Base-by-base conservation (phyloP, 345 rosid species). In the Mercurialis annua region DNA sequence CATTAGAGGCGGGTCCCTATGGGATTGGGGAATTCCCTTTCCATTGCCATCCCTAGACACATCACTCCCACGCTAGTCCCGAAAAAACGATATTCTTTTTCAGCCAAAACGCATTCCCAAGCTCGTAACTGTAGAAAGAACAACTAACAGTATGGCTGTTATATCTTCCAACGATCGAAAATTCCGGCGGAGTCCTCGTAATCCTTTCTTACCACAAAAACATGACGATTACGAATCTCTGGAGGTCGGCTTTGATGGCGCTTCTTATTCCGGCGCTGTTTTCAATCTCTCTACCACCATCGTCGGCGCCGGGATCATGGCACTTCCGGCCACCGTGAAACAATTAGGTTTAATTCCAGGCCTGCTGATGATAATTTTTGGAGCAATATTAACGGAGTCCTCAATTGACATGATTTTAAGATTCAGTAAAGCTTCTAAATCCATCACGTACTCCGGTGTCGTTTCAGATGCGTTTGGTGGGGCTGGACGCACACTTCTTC, bases 231-330 rank as follows among this genome's bases (percentile, higher is more conserved):
- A 14, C 66, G 66, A 48, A 20, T 43, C 55, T 23, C 74, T 38
- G 11, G 85, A 82, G 55, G 62, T 62, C 12, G 70, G 80, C n/a
- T 71, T 69, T 70, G 61, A 74, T 61, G 86, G 85, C 15, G 87
- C 88, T 2, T 87, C 90, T 24, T 82, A 79, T 68, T 82, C 80
- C 10, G 85, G 87, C 42, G 85, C 85, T 59, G 86, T 87, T 20
- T 87, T 81, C 73, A 87, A 87, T 70, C 87, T 85, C 42, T 85
- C 88, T 56, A 87, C 90, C 57, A 84, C 88, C 34, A 75, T 85
- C 63, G 81, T 87, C 6, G 90, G 90, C 12, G 87, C 87, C 29
- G 87, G 93, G 23, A 82, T 87, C 78, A 85, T 83, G 88, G 88
- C 87, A n/a, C 80, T 87, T 10, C 90, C 88, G 5, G 83, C 90